These are phyloP conservation scores for Colletotrichum navitas DNA, from an alignment of 2,329 filamentous ascomycete species.

Conservation along the genomic window DNA sequence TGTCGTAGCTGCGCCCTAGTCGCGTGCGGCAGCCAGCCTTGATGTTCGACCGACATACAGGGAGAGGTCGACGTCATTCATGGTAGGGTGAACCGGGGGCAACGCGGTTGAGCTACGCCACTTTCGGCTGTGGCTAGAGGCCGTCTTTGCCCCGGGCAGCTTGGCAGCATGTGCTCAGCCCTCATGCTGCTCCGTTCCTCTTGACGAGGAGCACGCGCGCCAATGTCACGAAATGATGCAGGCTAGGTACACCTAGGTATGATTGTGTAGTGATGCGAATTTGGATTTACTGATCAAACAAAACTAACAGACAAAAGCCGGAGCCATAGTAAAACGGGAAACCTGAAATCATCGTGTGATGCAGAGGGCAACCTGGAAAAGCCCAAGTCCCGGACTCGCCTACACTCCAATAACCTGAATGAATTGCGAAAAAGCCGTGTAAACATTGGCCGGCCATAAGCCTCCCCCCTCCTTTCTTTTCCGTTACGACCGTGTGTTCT, in stretches of 20 bases:
- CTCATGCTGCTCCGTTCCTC: not conserved
- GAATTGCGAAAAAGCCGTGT: constrained; percentile 36
- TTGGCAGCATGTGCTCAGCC: constrained; percentile 34
- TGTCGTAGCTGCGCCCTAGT: constrained; percentile 31
- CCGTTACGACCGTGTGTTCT: constrained; percentile 31
- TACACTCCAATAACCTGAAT: constrained; percentile 41
- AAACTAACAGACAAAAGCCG: constrained; percentile 35
- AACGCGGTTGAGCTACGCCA: constrained; percentile 26
- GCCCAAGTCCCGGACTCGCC: constrained; percentile 38
- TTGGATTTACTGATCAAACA: constrained; percentile 35
- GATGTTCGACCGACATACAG: constrained; percentile 25
- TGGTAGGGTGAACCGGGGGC: constrained; percentile 34
- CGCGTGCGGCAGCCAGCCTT: constrained; percentile 31
- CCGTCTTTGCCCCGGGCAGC: constrained; percentile 2
- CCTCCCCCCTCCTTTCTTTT: constrained; percentile 26
- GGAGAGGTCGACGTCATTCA: constrained; percentile 35
- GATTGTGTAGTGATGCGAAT: constrained; percentile 26
- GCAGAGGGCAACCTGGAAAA: constrained; percentile 32
- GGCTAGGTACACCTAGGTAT: not conserved
- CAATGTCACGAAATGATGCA: not conserved
- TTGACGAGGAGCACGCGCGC: not conserved
- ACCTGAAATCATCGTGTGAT: constrained; percentile 40
- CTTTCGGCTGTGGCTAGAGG: constrained; percentile 38
- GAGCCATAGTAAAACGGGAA: constrained; percentile 33
- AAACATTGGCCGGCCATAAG: constrained; percentile 32